Percentiles rank a stretch among this genome's conserved stretches.
Conservation (phyloP, 139 green algal genomes). For the Penium margaritaceum region DNA sequence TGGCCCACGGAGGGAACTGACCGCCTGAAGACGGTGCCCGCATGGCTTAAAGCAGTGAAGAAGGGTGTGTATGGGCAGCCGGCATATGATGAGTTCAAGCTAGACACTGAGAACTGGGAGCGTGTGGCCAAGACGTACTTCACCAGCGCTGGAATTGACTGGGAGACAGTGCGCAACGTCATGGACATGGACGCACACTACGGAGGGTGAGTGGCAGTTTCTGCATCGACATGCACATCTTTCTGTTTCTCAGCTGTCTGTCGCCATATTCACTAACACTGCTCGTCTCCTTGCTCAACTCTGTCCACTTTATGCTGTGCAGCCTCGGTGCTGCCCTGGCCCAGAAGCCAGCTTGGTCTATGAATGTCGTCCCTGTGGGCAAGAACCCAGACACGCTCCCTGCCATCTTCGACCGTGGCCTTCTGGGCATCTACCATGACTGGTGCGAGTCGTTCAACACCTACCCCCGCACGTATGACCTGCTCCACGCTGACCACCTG, state of each 20-base stretch:
- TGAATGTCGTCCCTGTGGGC: not conserved
- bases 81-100: slow-evolving; percentile 19
- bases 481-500: slow-evolving; percentile 9
- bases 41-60: not conserved
- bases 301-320: too few relatives aligned
- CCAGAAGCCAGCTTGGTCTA: not conserved
- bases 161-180: slow-evolving; percentile 32
- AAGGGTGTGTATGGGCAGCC: slow-evolving; percentile 16
- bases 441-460: slow-evolving; percentile 33
- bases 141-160: slow-evolving; percentile 17
- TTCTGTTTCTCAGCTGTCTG: too few relatives aligned
- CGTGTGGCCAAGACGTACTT: slow-evolving; percentile 12
- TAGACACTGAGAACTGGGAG: slow-evolving; percentile 22
- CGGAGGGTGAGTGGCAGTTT: slow-evolving; percentile 31
- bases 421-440: slow-evolving; percentile 24
- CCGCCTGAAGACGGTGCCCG: not conserved
- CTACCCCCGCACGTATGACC: slow-evolving; percentile 31
- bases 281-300: too few relatives aligned
- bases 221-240: too few relatives aligned
- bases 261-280: too few relatives aligned
- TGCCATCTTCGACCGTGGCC: slow-evolving; percentile 16
- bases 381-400: slow-evolving; percentile 9
- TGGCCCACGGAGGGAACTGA: slow-evolving; percentile 13
- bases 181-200: slow-evolving; percentile 42
- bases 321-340: not conserved